phyloP scores from a whole-genome alignment of 1,139 yeast species.

The Sugiyamaella sp. region DNA sequence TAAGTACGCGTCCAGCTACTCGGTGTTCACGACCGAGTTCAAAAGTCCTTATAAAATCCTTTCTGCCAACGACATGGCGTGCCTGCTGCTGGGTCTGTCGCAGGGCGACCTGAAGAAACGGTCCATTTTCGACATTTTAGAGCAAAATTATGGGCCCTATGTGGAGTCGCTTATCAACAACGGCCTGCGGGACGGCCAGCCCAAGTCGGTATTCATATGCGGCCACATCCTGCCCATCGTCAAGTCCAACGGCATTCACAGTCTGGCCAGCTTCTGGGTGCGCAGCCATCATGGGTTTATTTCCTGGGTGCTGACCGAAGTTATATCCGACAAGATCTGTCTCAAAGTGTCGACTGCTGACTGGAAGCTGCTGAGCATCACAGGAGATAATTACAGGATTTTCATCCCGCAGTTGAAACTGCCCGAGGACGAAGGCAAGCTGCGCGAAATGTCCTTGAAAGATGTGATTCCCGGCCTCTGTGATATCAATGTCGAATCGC shows the following conservation, averaged over 20 bases:
- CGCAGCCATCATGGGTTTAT: conserved; percentile 62
- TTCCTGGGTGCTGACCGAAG: conserved; percentile 86
- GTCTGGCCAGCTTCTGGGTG: conserved; percentile 68
- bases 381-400: conserved; percentile 29
- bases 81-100: conserved; percentile 82
- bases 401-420: conserved; percentile 26
- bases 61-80: conserved; percentile 89
- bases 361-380: conserved; percentile 32
- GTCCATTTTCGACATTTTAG: conserved; percentile 74
- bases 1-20: conserved; percentile 43
- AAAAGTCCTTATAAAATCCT: conserved; percentile 79
- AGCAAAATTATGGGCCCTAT: conserved; percentile 56
- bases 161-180: conserved; percentile 21
- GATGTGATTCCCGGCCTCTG: conserved; percentile 25
- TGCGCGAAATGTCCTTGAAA: conserved; percentile 12
- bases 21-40: conserved; percentile 77
- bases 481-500: conserved; percentile 25
- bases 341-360: conserved; percentile 47
- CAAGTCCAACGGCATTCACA: conserved; percentile 46
- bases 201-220: conserved; percentile 50
- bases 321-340: conserved; percentile 78
- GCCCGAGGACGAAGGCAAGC: conserved; percentile 13
- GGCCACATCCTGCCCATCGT: conserved; percentile 58
- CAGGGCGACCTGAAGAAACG: conserved; percentile 62
- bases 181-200: conserved; percentile 10